These are phyloP conservation scores for Cladorrhinum sp. DNA, from an alignment of 2,329 filamentous ascomycete genomes.

Conservation along the genomic window DNA sequence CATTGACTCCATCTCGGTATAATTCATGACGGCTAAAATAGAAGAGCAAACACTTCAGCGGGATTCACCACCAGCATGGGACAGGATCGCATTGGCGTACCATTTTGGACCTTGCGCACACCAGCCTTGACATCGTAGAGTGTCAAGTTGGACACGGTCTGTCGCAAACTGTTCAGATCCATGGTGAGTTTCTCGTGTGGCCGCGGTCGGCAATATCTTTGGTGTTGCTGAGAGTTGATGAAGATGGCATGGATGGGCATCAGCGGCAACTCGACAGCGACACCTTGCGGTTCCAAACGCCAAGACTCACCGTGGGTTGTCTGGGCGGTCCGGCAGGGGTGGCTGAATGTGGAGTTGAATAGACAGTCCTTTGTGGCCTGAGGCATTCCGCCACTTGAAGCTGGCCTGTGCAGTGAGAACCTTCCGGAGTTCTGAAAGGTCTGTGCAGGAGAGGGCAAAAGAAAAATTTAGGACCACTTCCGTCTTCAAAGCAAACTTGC, in stretches of 20 bases:
- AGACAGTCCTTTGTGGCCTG: conserved; percentile 5
- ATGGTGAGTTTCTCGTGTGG: conserved; percentile 49
- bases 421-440: background rate
- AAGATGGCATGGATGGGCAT: background rate
- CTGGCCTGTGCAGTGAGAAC: conserved; percentile 15
- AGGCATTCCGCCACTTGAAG: conserved; percentile 10
- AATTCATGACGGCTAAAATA: conserved; percentile 85
- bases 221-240: background rate
- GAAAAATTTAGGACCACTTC: too few species aligned
- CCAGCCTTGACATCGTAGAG: conserved; percentile 95
- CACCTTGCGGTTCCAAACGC: conserved; percentile 7
- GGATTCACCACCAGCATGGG: background rate
- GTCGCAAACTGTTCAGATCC: conserved; percentile 83
- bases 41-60: conserved; percentile 8
- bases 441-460: background rate
- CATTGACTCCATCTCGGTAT: conserved; percentile 86
- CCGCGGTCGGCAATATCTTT: too few species aligned
- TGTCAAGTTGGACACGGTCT: conserved; percentile 85
- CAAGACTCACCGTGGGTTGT: background rate
- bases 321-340: conserved; percentile 1
- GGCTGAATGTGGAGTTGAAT: conserved; percentile 5
- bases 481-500: conserved; percentile 4
- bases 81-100: conserved; percentile 46
- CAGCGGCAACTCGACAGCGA: background rate
- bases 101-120: conserved; percentile 95